These are phyloP conservation scores for Phaeosphaeriaceae sp. DNA, from an alignment of 2,329 filamentous ascomycete species.

Conservation along the genomic window DNA sequence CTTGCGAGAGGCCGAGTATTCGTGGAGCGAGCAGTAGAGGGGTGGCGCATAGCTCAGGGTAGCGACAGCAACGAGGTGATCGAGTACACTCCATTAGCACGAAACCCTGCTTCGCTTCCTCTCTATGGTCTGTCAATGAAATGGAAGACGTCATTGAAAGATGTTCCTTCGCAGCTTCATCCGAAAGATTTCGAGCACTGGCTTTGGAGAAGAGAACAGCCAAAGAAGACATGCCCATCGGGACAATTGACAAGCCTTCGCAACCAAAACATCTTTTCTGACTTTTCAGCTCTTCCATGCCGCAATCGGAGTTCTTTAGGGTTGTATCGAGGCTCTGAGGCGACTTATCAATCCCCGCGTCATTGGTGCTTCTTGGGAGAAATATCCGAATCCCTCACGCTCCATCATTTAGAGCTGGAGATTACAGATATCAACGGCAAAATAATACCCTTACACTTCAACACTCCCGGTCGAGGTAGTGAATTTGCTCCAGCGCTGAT, in stretches of 20 bases:
- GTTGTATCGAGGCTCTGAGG: too few species aligned
- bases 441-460: slow-evolving; percentile 34
- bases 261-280: slow-evolving; percentile 22
- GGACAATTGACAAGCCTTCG: slow-evolving; percentile 22
- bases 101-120: slow-evolving; percentile 14
- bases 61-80: slow-evolving; percentile 27
- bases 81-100: slow-evolving; percentile 14
- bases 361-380: slow-evolving; percentile 32
- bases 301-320: slow-evolving; percentile 1
- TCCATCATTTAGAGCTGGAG: slow-evolving; percentile 29
- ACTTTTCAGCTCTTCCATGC: slow-evolving; percentile 25
- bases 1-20: slow-evolving; percentile 41
- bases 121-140: slow-evolving; percentile 27
- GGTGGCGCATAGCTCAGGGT: slow-evolving; percentile 15
- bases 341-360: slow-evolving; percentile 17
- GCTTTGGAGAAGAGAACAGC: slow-evolving; percentile 32
- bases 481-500: slow-evolving; percentile 26
- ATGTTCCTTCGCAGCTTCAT: slow-evolving; percentile 19
- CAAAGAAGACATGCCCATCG: slow-evolving; percentile 12
- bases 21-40: slow-evolving; percentile 19
- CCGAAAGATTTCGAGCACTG: slow-evolving; percentile 29
- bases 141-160: slow-evolving; percentile 26
- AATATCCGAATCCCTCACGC: slow-evolving; percentile 23
- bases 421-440: slow-evolving; percentile 31
- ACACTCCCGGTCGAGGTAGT: slow-evolving; percentile 31